Conservation (phyloP, 2,329 filamentous ascomycete genomes). For the Sclerotiophoma versabilis region DNA sequence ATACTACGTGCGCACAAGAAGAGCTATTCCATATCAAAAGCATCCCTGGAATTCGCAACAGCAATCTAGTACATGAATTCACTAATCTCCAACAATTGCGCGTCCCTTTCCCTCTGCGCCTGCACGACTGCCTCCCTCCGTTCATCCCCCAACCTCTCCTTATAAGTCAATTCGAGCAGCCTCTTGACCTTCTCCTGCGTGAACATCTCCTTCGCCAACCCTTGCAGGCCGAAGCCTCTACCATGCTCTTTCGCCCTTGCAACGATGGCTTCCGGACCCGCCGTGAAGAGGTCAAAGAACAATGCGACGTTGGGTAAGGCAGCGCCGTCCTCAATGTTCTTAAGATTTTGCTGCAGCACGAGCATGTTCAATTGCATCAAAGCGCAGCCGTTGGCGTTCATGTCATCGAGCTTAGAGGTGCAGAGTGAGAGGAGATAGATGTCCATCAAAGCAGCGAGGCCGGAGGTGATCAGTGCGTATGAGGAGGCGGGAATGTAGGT, state of each 20-base stretch:
- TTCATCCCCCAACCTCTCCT: constrained; percentile 65
- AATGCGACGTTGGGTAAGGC: constrained; percentile 68
- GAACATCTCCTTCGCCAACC: constrained; percentile 40
- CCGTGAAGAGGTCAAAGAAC: constrained; percentile 73
- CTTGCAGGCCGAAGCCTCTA: constrained; percentile 35
- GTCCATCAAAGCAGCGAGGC: constrained; percentile 80
- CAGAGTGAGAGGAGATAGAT: constrained; percentile 70
- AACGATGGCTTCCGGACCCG: constrained; percentile 71
- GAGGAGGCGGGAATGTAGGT: constrained; percentile 75
- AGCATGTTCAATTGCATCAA: constrained; percentile 93
- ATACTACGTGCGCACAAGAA: not conserved
- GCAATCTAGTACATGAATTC: constrained; percentile 67
- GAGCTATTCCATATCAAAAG: not conserved
- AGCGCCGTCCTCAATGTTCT: constrained; percentile 82
- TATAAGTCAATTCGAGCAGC: constrained; percentile 52
- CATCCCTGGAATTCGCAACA: not conserved
- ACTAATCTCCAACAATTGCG: constrained; percentile 72
- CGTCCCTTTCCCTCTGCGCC: constrained; percentile 73
- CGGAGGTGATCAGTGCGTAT: constrained; percentile 73
- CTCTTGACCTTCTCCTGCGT: constrained; percentile 50
- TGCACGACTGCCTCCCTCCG: constrained; percentile 70
- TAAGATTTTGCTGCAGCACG: constrained; percentile 94
- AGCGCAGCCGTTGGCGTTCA: constrained; percentile 85
- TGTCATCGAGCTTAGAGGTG: constrained; percentile 75
- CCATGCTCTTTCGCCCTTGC: constrained; percentile 62